Percentiles rank a stretch among this genome's conserved stretches.
Evolutionary conservation across 1,139 yeast genomes (phyloP).

Genomic region (Pichia sp.): DNA sequence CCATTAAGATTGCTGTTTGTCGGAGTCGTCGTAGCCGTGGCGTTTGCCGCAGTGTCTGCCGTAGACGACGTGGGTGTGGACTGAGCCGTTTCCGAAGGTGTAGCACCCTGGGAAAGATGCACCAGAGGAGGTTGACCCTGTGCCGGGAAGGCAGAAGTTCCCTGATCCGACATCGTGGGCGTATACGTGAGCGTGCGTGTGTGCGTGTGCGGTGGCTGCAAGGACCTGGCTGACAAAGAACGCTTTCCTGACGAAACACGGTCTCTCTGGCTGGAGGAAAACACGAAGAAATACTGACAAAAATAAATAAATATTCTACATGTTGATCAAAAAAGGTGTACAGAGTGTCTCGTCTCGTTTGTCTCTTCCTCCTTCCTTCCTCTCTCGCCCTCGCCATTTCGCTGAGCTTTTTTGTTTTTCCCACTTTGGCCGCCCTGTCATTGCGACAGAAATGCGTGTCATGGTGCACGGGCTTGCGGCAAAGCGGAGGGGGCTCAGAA

Average conservation of each 20-base stretch:
- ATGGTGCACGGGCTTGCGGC: constrained; percentile 2
- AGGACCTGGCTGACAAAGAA: background rate
- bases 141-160: background rate
- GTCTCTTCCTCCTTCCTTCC: background rate
- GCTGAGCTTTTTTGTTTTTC: background rate
- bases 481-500: background rate
- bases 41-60: background rate
- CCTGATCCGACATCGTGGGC: background rate
- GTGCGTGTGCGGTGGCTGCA: background rate
- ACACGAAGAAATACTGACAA: background rate
- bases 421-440: background rate
- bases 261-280: background rate
- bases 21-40: background rate
- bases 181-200: background rate
- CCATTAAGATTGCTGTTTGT: background rate
- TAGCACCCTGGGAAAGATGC: background rate
- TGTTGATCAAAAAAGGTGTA: background rate
- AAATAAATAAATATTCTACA: background rate
- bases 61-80: background rate
- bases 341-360: background rate
- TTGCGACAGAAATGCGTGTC: background rate
- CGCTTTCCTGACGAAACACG: background rate
- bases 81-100: background rate
- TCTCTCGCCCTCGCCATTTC: background rate
- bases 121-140: background rate